Percentiles rank a stretch among this genome's conserved stretches.
Conservation (phyloP, 495 filamentous ascomycete genomes). For the Lindgomyces ingoldianus region DNA sequence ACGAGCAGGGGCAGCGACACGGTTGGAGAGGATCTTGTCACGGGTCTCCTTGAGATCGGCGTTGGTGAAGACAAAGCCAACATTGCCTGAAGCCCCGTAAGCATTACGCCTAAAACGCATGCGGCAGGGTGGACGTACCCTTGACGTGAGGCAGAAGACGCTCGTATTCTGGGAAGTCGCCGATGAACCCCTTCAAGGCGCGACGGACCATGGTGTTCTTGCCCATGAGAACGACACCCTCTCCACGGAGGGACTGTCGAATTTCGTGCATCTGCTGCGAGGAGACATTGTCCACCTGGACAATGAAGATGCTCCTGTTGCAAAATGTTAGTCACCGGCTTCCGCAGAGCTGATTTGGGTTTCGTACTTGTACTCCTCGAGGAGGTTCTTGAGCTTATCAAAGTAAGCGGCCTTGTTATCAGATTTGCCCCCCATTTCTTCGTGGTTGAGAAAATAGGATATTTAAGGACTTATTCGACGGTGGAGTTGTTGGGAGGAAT, state of each 20-base stretch:
- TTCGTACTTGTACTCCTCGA: slow-evolving; percentile 63
- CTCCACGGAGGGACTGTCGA: slow-evolving; percentile 69
- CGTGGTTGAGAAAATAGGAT: slow-evolving; percentile 47
- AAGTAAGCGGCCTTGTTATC: slow-evolving; percentile 96
- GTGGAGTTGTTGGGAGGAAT: background rate
- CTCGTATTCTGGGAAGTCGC: slow-evolving; percentile 93
- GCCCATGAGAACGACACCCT: slow-evolving; percentile 96
- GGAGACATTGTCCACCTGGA: slow-evolving; percentile 67
- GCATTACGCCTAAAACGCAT: background rate
- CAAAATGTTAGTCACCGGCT: background rate
- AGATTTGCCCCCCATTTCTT: slow-evolving; percentile 99
- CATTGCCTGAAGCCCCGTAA: slow-evolving; percentile 60
- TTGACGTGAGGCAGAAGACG: slow-evolving; percentile 92
- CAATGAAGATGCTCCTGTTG: slow-evolving; percentile 81
- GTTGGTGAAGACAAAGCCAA: slow-evolving; percentile 99
- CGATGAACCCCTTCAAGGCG: slow-evolving; percentile 92
- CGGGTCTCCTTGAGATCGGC: slow-evolving; percentile 85
- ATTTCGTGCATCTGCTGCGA: slow-evolving; percentile 99
- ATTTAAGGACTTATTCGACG: slow-evolving; percentile 40
- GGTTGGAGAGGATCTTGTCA: slow-evolving; percentile 93
- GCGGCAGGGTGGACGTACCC: slow-evolving; percentile 51
- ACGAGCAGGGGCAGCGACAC: slow-evolving; percentile 94
- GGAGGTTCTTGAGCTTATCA: slow-evolving; percentile 92
- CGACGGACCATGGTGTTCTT: slow-evolving; percentile 99
- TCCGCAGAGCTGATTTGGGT: too few relatives aligned